phyloP scores from a whole-genome alignment of 495 filamentous ascomycete species.

The Aspergillus nidulans region DNA sequence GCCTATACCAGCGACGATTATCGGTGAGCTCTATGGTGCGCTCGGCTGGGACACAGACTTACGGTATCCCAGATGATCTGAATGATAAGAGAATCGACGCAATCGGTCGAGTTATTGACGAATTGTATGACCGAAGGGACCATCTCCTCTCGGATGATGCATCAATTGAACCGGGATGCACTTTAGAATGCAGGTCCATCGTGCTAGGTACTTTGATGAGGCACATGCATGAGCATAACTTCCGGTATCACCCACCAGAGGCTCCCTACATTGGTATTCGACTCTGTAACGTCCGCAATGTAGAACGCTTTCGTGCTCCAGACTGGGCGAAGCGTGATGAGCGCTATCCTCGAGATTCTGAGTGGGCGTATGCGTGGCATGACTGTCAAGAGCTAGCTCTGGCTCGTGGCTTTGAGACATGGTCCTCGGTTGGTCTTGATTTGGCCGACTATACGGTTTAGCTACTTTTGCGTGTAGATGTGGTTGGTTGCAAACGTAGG shows the following conservation, averaged over 20 bases:
- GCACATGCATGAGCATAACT: not conserved
- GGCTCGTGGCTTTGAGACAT: not conserved
- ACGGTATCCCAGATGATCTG: not conserved
- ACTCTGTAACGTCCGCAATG: not conserved
- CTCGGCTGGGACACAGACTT: too few relatives aligned
- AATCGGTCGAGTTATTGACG: not conserved
- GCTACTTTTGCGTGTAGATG: not conserved
- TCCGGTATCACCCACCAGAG: not conserved
- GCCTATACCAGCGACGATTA: not conserved
- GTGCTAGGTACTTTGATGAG: not conserved
- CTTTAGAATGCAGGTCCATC: not conserved
- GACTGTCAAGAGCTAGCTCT: too few relatives aligned
- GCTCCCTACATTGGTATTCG: not conserved
- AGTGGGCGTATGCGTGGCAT: too few relatives aligned
- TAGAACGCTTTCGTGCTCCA: not conserved
- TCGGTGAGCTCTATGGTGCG: not conserved
- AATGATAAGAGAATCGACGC: not conserved
- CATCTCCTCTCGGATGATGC: not conserved
- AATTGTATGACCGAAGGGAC: not conserved
- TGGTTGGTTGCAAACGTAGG: too few relatives aligned
- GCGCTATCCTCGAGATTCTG: not conserved
- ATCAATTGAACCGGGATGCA: not conserved
- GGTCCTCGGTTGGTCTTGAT: not conserved
- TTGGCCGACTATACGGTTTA: not conserved
- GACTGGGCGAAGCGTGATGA: not conserved